Evolutionary conservation across 1,284 basidiomycete species (phyloP), one percentile per base, ranked within the genome.

Genomic region (Lentinula novae-zelandiae): DNA sequence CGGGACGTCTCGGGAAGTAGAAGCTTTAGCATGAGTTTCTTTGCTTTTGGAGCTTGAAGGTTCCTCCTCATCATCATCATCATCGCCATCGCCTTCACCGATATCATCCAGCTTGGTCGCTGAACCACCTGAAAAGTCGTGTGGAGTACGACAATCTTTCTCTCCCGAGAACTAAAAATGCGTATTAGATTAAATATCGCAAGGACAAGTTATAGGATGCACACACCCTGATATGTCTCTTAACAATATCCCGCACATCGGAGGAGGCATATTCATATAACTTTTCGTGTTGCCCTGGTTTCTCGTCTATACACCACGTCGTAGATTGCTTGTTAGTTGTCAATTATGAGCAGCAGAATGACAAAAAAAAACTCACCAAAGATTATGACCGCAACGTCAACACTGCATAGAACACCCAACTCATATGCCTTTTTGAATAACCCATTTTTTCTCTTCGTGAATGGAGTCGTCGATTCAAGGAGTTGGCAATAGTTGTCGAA

Each of bases 361-460:
- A 63, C 52, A 53, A 58, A 31, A 55, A 55, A 62, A 39, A 50
- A 50, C 42, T 49, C 60, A 78, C 83, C 83, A 66, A 89, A 87
- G 60, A 89, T 84, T 65, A 89, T 85, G 65, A 89, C 83, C 5
- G 85, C 86, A 46, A 89, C 82, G 64, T 89, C 85, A 60, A 87
- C 86, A 33, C 82, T 83, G 68, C 86, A 89, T 57, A 89, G 75
- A 3, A 88, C 85, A 31, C 86, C 86, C 49, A 88, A 81, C 72
- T 89, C 86, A 72, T 87, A 86, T 2, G 86, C 86, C 70, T 88
- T 89, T 70, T 88, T 89, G 80, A 89, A 87, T 44, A 89, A 76
- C 7, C 86, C 87, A 61, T 85, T 84, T 75, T 87, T 88, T 67
- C 86, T 76, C 82, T 84, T 36, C 7, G 33, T 15, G 3, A 2